These are phyloP conservation scores for Aspergillus incahuasiensis DNA, from an alignment of 495 filamentous ascomycete species.

Conservation along the genomic window DNA sequence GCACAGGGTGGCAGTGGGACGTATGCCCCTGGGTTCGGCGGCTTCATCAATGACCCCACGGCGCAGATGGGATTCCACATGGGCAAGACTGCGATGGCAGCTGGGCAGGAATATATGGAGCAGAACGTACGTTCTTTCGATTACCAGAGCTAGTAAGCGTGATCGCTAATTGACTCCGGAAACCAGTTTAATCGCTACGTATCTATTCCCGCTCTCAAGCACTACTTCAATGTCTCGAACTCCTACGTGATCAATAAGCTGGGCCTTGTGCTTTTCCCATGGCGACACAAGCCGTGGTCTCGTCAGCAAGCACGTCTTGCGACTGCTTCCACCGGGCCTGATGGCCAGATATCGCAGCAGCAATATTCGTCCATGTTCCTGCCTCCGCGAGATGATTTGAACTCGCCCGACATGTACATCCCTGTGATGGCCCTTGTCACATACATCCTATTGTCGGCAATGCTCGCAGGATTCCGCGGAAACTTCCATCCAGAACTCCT, in stretches of 20 bases:
- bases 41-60: conserved; percentile 94
- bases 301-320: conserved; percentile 58
- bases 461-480: conserved; percentile 87
- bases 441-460: conserved; percentile 87
- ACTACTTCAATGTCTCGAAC: conserved; percentile 97
- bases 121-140: conserved; percentile 60
- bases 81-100: conserved; percentile 81
- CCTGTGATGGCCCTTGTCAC: conserved; percentile 84
- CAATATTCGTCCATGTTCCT: conserved; percentile 78
- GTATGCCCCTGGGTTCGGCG: conserved; percentile 71
- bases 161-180: conserved; percentile 12
- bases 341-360: conserved; percentile 52
- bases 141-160: neutral
- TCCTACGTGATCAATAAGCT: conserved; percentile 81
- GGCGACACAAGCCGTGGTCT: conserved; percentile 96
- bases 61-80: conserved; percentile 95
- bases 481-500: conserved; percentile 91
- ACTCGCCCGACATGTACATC: conserved; percentile 99
- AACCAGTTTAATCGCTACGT: conserved; percentile 85
- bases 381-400: conserved; percentile 93
- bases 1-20: conserved; percentile 46
- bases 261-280: conserved; percentile 89
- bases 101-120: conserved; percentile 88
- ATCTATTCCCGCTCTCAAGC: conserved; percentile 85
- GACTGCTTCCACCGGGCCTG: conserved; percentile 51